Conservation (phyloP, 441 rosid genomes). For the Aleurites moluccanus region DNA sequence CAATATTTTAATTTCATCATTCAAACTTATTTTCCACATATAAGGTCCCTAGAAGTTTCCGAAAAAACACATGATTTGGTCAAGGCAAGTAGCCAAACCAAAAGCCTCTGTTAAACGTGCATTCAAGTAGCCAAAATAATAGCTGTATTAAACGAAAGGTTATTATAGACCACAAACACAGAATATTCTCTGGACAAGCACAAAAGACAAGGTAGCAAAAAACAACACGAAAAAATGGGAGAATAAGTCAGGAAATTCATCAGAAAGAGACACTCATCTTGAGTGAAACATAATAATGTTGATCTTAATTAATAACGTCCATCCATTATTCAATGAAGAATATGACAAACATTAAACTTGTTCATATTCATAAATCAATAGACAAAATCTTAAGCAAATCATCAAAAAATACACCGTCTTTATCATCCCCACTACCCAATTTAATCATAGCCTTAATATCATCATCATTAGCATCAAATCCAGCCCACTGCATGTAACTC, state of each 20-base stretch:
- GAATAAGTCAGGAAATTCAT: constrained; percentile 2
- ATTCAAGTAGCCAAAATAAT: no score
- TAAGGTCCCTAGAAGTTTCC: no score
- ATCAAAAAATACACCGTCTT: constrained; percentile 52
- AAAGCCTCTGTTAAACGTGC: no score
- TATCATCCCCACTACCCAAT: constrained; percentile 50
- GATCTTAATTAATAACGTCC: not conserved
- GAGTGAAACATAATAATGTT: not conserved
- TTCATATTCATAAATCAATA: constrained; percentile 25
- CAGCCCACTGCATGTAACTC: constrained; percentile 63
- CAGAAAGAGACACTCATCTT: not conserved
- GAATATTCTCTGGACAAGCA: no score
- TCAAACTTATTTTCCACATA: no score
- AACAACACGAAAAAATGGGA: not conserved
- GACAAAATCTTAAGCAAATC: constrained; percentile 58
- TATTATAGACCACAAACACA: no score
- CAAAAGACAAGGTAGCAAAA: no score
- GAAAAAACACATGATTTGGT: no score
- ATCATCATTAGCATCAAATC: constrained; percentile 54
- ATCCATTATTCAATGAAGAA: not conserved
- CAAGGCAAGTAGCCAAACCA: no score
- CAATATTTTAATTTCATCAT: no score
- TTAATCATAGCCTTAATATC: constrained; percentile 73
- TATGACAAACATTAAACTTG: not conserved
- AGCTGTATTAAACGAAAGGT: no score